Evolutionary conservation across 2,329 filamentous ascomycete genomes (phyloP).

Genomic region (Aspergillus sp.): DNA sequence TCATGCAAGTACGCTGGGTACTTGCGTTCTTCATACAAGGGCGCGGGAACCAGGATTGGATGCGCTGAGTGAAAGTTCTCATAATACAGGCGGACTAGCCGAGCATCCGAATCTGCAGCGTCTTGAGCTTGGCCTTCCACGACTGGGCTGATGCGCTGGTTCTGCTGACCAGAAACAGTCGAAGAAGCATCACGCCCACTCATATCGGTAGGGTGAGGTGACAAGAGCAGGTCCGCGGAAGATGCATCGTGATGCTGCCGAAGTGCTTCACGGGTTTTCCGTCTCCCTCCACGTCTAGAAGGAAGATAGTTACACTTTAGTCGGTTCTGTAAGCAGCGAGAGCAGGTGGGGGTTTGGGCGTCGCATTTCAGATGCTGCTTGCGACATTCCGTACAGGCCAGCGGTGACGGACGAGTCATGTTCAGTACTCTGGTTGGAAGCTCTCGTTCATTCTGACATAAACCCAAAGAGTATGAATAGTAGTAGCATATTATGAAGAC

Average conservation of each 20-base stretch:
- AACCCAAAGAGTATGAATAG: background rate
- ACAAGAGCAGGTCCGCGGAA: background rate
- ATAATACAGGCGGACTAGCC: conserved; percentile 53
- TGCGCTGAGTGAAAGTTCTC: conserved; percentile 55
- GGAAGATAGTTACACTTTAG: conserved; percentile 68
- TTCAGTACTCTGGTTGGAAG: background rate
- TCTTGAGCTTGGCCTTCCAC: conserved; percentile 21
- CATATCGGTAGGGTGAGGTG: background rate
- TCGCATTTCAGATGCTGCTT: conserved; percentile 73
- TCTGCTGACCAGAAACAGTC: conserved; percentile 12
- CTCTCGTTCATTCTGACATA: background rate
- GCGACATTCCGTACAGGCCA: conserved; percentile 49
- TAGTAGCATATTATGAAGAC: background rate
- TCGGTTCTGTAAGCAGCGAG: conserved; percentile 61
- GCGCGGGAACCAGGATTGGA: conserved; percentile 55
- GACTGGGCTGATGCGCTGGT: conserved; percentile 17
- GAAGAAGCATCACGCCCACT: background rate
- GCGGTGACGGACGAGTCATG: conserved; percentile 33
- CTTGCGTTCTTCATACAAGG: conserved; percentile 39
- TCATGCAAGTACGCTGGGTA: conserved; percentile 51
- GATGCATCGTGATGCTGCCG: conserved; percentile 6
- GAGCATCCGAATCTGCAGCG: conserved; percentile 29
- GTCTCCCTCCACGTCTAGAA: conserved; percentile 64
- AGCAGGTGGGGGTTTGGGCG: conserved; percentile 63
- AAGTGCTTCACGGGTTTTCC: conserved; percentile 31